Conservation (phyloP, 805 yeast genomes). For the Candida pini region DNA sequence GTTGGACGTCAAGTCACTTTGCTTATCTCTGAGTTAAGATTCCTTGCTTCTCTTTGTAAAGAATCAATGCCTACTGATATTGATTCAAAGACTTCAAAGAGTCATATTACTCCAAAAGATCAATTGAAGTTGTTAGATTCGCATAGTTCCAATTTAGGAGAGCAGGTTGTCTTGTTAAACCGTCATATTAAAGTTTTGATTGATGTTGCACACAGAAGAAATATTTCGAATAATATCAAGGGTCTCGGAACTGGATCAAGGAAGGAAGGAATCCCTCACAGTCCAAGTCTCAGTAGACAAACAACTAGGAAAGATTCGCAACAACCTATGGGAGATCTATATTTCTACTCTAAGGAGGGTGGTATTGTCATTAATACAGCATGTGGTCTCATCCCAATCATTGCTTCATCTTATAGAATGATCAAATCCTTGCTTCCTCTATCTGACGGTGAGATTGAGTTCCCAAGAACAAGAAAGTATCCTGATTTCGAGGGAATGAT, state of each 20-base stretch:
- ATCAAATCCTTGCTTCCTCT: slow-evolving; percentile 47
- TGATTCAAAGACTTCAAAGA: slow-evolving; percentile 26
- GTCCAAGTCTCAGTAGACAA: slow-evolving; percentile 1
- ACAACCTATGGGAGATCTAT: slow-evolving; percentile 18
- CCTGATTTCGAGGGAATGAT: slow-evolving; percentile 57
- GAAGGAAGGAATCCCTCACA: slow-evolving; percentile 21
- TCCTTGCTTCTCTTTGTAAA: slow-evolving; percentile 18
- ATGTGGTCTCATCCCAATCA: slow-evolving; percentile 47
- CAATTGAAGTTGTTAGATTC: slow-evolving; percentile 50
- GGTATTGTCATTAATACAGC: slow-evolving; percentile 33
- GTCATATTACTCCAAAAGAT: slow-evolving; percentile 30
- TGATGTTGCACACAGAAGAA: slow-evolving; percentile 20
- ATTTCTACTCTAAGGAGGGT: slow-evolving; percentile 63
- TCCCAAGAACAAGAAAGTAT: slow-evolving; percentile 54
- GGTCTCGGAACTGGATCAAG: background rate
- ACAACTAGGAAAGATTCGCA: slow-evolving; percentile 2
- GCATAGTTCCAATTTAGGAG: slow-evolving; percentile 32
- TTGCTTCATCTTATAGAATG: slow-evolving; percentile 44
- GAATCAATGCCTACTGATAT: slow-evolving; percentile 14
- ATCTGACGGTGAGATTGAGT: slow-evolving; percentile 57
- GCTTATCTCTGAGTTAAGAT: slow-evolving; percentile 51
- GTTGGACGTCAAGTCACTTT: slow-evolving; percentile 65
- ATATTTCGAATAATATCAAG: slow-evolving; percentile 10
- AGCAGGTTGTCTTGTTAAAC: slow-evolving; percentile 60
- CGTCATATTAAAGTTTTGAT: slow-evolving; percentile 60